Evolutionary conservation across 371 early-diverging fungal species (phyloP).

Genomic region (Syncephalastrum sp.): DNA sequence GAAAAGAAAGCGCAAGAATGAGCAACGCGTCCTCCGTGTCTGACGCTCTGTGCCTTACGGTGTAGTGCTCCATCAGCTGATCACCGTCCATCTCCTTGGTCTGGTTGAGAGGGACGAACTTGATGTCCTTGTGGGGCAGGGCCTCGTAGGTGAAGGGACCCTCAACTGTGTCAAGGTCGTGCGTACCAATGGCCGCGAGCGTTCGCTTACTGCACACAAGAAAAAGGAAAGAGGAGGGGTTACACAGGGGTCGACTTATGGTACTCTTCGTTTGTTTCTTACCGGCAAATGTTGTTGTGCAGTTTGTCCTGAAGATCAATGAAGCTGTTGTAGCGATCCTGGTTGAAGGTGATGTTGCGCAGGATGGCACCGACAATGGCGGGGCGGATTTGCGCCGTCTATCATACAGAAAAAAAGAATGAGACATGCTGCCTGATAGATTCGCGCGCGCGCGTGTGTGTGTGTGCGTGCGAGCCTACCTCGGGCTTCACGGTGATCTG

Average conservation of each 20-base stretch:
- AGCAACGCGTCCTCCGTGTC: background rate
- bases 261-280: constrained; percentile 2
- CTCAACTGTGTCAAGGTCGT: constrained; percentile 95
- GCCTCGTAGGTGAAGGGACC: constrained; percentile 98
- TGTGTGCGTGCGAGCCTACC: constrained; percentile 43
- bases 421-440: background rate
- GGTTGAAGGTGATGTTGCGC: constrained; percentile 84
- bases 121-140: constrained; percentile 83
- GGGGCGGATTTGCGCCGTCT: constrained; percentile 84
- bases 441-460: no score
- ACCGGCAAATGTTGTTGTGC: constrained; percentile 95
- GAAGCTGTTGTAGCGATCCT: constrained; percentile 89
- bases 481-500: constrained; percentile 72
- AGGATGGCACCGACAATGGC: constrained; percentile 94
- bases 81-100: constrained; percentile 83
- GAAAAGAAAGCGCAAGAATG: background rate
- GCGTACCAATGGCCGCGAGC: constrained; percentile 98
- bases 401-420: background rate
- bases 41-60: constrained; percentile 34
- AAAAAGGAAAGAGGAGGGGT: no score
- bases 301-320: constrained; percentile 99
- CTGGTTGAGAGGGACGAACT: constrained; percentile 95
- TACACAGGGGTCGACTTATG: constrained; percentile 9
- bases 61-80: constrained; percentile 90
- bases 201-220: constrained; percentile 80